phyloP scores from a whole-genome alignment of 2,329 filamentous ascomycete genomes.

The Ceratocystis harringtonii region DNA sequence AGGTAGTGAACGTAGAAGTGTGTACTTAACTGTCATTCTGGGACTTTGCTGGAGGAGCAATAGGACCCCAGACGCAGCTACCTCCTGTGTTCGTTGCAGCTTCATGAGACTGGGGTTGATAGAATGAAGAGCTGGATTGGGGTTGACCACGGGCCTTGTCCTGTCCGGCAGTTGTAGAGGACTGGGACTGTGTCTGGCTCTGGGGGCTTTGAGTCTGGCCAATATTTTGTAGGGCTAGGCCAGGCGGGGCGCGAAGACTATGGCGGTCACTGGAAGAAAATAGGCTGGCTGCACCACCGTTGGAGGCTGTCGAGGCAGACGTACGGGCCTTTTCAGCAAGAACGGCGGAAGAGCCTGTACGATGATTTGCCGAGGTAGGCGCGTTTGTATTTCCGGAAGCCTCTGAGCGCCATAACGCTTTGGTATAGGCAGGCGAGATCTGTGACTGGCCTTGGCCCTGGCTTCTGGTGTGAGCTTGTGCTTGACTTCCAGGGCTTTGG shows the following conservation, averaged over 20 bases:
- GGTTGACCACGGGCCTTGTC: neutral
- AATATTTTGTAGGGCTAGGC: neutral
- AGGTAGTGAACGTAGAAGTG: neutral
- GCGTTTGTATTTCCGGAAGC: neutral
- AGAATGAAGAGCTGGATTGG: neutral
- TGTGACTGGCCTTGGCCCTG: neutral
- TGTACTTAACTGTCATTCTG: neutral
- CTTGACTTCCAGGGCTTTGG: neutral
- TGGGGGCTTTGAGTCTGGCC: neutral
- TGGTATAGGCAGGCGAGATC: constrained; percentile 9
- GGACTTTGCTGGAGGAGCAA: constrained; percentile 24
- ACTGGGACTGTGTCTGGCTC: neutral
- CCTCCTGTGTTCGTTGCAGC: neutral
- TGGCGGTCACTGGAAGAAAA: neutral
- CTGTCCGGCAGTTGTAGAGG: neutral
- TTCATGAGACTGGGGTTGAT: neutral
- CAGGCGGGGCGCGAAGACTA: neutral
- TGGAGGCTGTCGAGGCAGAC: neutral
- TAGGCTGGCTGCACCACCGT: neutral
- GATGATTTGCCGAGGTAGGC: neutral
- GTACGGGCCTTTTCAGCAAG: neutral
- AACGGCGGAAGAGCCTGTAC: neutral
- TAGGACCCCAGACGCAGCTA: constrained; percentile 22
- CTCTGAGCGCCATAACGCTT: neutral
- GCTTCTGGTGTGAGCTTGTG: neutral